Conservation (phyloP, 2,329 filamentous ascomycete genomes). For the Sporothrix inflata region DNA sequence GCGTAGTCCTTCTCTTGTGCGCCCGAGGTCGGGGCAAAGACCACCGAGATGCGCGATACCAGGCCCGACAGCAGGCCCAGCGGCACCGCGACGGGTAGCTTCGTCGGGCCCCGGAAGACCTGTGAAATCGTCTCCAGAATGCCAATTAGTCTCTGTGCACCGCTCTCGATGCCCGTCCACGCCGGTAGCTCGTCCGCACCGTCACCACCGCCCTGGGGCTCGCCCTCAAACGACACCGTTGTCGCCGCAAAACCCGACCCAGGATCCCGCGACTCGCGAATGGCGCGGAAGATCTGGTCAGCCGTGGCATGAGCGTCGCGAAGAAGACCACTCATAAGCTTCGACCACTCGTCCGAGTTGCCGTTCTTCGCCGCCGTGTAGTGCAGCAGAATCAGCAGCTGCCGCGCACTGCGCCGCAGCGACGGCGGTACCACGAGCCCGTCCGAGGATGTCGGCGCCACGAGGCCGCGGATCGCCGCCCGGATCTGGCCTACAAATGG, state of each 20-base stretch:
- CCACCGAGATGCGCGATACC: slow-evolving; percentile 68
- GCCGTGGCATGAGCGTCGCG: slow-evolving; percentile 69
- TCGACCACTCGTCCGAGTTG: slow-evolving; percentile 77
- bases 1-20: slow-evolving; percentile 47
- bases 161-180: slow-evolving; percentile 77
- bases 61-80: slow-evolving; percentile 70
- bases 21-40: slow-evolving; percentile 56
- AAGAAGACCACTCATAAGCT: slow-evolving; percentile 64
- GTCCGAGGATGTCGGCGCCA: slow-evolving; percentile 67
- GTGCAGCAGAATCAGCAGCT: slow-evolving; percentile 71
- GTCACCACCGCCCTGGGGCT: slow-evolving; percentile 52
- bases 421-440: slow-evolving; percentile 52
- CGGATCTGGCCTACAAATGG: slow-evolving; percentile 72
- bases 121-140: slow-evolving; percentile 67
- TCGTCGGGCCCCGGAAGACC: slow-evolving; percentile 66
- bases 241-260: slow-evolving; percentile 53
- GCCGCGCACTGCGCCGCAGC: slow-evolving; percentile 62
- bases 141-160: slow-evolving; percentile 68
- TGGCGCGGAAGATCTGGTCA: slow-evolving; percentile 75
- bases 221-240: slow-evolving; percentile 49
- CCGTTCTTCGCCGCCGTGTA: slow-evolving; percentile 81
- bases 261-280: slow-evolving; percentile 82
- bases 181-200: slow-evolving; percentile 58
- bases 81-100: slow-evolving; percentile 67
- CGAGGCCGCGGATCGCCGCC: slow-evolving; percentile 59